phyloP scores from a whole-genome alignment of 2,329 filamentous ascomycete species.

The Dactylellina sp. region DNA sequence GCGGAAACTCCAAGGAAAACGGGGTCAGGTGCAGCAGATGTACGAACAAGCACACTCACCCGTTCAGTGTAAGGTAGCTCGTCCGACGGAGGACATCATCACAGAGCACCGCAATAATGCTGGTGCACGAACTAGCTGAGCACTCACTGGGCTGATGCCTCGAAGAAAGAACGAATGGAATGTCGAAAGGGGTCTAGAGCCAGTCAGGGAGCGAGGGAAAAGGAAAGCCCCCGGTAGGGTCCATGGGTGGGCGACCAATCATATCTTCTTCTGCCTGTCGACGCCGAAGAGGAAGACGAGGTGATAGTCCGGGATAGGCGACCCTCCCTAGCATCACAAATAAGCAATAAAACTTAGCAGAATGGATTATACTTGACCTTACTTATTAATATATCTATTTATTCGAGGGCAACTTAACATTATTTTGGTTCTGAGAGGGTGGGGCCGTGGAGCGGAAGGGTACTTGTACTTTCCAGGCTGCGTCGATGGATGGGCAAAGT shows the following conservation, averaged over 20 bases:
- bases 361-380: no score
- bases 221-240: background rate
- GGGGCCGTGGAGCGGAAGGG: background rate
- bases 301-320: constrained; percentile 37
- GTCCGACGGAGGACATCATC: background rate
- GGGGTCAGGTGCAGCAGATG: constrained; percentile 28
- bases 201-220: background rate
- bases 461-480: background rate
- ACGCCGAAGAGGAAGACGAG: constrained; percentile 12
- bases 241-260: background rate
- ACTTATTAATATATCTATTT: background rate
- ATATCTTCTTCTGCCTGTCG: background rate
- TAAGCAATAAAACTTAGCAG: constrained; percentile 9
- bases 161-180: background rate
- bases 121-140: background rate
- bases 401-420: background rate
- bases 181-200: background rate
- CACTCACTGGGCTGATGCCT: no score
- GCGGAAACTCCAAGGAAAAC: constrained; percentile 24
- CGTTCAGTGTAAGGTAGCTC: background rate
- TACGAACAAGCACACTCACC: background rate
- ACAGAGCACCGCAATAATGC: background rate
- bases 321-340: constrained; percentile 37
- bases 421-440: background rate
- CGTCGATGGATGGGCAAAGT: background rate